A percentile compares a stretch with the other conserved stretches of the same genome.
Evolutionary conservation across 139 green algal genomes (phyloP).

Genomic region (Parachlorella kessleri): DNA sequence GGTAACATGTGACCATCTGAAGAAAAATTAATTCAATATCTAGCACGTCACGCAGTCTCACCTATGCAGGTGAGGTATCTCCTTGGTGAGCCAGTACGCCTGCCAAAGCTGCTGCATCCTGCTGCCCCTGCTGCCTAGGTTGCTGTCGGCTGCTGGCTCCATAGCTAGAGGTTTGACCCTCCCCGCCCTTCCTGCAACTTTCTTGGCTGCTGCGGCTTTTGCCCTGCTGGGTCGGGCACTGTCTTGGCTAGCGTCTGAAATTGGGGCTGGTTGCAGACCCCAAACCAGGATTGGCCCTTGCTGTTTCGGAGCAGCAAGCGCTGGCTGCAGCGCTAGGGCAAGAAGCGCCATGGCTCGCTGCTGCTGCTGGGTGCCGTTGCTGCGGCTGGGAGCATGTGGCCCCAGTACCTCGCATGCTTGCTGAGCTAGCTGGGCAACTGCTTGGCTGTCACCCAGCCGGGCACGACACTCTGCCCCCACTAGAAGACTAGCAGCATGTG

Average conservation of each 20-base stretch:
- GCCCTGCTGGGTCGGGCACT: neutral
- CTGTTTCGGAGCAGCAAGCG: neutral
- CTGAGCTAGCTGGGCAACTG: neutral
- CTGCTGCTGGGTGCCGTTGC: too few relatives aligned
- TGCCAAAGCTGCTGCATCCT: neutral
- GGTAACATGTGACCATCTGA: neutral
- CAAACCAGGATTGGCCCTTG: too few relatives aligned
- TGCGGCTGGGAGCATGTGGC: too few relatives aligned
- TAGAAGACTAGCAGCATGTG: neutral
- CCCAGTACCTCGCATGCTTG: neutral
- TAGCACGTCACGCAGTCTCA: too few relatives aligned
- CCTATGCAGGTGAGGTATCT: neutral
- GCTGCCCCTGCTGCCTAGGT: neutral
- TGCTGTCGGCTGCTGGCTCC: neutral
- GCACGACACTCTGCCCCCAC: neutral
- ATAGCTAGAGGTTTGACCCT: conserved; percentile 1
- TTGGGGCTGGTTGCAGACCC: too few relatives aligned
- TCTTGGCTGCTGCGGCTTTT: neutral
- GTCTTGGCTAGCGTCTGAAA: too few relatives aligned
- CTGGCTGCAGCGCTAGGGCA: neutral
- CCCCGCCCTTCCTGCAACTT: neutral
- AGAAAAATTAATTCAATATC: neutral
- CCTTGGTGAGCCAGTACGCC: neutral
- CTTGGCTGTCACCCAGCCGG: neutral
- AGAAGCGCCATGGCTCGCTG: too few relatives aligned